phyloP scores from a whole-genome alignment of 2,329 filamentous ascomycete species.

The Didymella sp. region DNA sequence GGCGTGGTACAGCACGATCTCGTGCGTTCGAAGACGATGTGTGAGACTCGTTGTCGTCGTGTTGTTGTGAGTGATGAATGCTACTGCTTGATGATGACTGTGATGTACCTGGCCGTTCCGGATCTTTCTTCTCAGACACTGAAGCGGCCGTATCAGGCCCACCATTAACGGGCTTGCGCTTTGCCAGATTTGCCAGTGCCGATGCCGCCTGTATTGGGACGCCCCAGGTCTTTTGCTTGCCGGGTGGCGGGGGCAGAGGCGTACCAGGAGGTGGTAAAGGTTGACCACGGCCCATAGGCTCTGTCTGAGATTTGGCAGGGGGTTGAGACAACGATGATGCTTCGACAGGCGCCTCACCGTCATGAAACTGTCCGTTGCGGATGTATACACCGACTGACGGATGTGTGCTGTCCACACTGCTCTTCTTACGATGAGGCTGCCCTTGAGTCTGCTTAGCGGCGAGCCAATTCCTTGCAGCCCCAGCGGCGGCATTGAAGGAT shows the following conservation, averaged over 20 bases:
- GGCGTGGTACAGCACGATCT: conserved; percentile 6
- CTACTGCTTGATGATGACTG: conserved; percentile 12
- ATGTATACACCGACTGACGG: conserved; percentile 22
- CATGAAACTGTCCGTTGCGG: conserved; percentile 12
- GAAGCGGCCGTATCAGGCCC: neutral
- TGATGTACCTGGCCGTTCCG: conserved; percentile 19
- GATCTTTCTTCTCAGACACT: conserved; percentile 6
- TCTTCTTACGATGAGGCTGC: conserved; percentile 19
- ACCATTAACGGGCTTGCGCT: conserved; percentile 66
- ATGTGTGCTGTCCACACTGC: conserved; percentile 19
- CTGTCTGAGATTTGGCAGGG: conserved; percentile 51
- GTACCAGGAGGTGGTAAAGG: conserved; percentile 82
- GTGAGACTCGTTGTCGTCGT: conserved; percentile 10
- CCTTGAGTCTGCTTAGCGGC: conserved; percentile 53
- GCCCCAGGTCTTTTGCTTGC: conserved; percentile 59
- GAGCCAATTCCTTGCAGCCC: conserved; percentile 68
- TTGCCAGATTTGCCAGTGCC: conserved; percentile 57
- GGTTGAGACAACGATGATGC: conserved; percentile 11
- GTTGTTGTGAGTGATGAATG: conserved; percentile 12
- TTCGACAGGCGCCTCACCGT: conserved; percentile 15
- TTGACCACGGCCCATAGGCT: conserved; percentile 83
- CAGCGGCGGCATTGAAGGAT: conserved; percentile 57
- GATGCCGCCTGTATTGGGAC: conserved; percentile 57
- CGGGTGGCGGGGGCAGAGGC: conserved; percentile 73
- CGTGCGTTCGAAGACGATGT: neutral